Percentiles rank a stretch among this genome's conserved stretches.
Conservation (phyloP, 2,329 filamentous ascomycete species). For the Trichoderma atrobrunneum region DNA sequence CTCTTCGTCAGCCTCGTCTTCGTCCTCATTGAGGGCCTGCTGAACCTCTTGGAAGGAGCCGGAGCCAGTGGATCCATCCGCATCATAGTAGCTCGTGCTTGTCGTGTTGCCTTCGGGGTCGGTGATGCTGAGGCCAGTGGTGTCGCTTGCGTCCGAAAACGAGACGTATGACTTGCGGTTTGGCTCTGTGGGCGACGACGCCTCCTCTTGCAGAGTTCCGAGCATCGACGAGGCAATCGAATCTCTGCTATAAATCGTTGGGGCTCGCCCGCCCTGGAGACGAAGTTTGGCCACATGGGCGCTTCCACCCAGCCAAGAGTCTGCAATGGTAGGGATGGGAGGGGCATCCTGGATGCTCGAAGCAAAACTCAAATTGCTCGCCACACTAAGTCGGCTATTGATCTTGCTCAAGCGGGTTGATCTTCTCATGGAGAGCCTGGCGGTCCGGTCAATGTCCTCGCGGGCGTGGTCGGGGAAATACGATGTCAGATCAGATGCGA, state of each 20-base stretch:
- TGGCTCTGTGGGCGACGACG: conserved; percentile 75
- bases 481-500: conserved; percentile 90
- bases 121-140: conserved; percentile 66
- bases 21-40: conserved; percentile 82
- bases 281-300: conserved; percentile 40
- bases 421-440: conserved; percentile 85
- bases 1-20: conserved; percentile 87
- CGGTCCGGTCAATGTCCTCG: conserved; percentile 93
- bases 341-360: conserved; percentile 91
- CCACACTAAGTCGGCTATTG: conserved; percentile 88
- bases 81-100: conserved; percentile 81
- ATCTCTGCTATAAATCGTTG: conserved; percentile 63
- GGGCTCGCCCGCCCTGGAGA: conserved; percentile 47
- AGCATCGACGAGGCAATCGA: conserved; percentile 87
- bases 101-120: conserved; percentile 71
- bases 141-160: conserved; percentile 71
- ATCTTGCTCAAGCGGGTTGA: conserved; percentile 90
- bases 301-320: conserved; percentile 72
- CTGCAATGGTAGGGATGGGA: conserved; percentile 91
- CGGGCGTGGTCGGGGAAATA: conserved; percentile 96
- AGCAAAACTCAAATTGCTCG: conserved; percentile 88
- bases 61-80: conserved; percentile 66
- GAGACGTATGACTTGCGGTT: conserved; percentile 97
- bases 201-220: conserved; percentile 88
- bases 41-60: conserved; percentile 81